Evolutionary conservation across 176 grass and related monocot species (phyloP), one percentile per base, ranked within the genome.

Genomic region (Cenchrus americanus): DNA sequence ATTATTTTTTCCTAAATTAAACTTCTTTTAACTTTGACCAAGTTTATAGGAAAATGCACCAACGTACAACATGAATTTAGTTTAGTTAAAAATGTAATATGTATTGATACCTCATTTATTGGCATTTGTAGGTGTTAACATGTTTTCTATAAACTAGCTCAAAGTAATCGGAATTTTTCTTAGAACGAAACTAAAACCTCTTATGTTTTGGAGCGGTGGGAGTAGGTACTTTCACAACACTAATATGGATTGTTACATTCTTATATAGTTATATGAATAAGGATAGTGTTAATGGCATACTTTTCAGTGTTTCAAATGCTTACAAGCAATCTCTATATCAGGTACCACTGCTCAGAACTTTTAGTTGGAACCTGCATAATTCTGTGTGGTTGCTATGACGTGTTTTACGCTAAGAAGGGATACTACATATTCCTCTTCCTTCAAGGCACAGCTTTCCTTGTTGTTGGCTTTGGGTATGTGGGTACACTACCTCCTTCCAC

Each of bases 401-500:
- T 93, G 66, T 2, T 83, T 37, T 82, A 90, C 49, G 72, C 91
- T 47, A 90, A 92, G 10, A 95, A 88, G 72, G 89, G 91, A 84
- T 98, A 98, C 69, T 95, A 76, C 83, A 81, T 95, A 57, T 98
- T 83, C 67, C 91, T 98, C 61, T 90, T 92, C 72, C 47, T 91
- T 82, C 96, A 95, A 80, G 86, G 93, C 22, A 48, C 85, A 3
- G 83, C 91, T 73, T 98, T 98, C 73, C 83, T 98, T 22, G 83
- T 98, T 22, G 78, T 78, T 5, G 93, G 93, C 60, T 92, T 91
- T 87, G 92, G 91, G 44, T 95, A 90, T 62, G 76, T 98, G 11
- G 93, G 93, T 21, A 93, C 80, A 76, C 40, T 63, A 71, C 76
- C 86, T 84, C 91, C 94, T 71, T 37, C 40, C 30, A 34, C 85